Percentiles rank a stretch among this genome's conserved stretches.
Evolutionary conservation across 495 filamentous ascomycete species (phyloP).

Genomic region (Tetracladium setigerum): DNA sequence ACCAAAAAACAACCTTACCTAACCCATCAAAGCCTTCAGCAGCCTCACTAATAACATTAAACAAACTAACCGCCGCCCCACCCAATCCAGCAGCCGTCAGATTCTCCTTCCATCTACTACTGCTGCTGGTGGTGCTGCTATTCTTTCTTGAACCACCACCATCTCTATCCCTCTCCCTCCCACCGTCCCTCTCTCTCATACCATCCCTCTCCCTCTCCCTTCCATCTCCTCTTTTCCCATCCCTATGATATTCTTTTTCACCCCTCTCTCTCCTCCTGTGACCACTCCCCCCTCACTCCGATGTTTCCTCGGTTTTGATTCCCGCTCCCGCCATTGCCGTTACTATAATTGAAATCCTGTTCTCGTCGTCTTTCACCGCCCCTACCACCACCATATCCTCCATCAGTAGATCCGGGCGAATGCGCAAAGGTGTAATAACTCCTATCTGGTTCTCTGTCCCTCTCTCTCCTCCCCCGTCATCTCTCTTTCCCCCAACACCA

Average conservation of each 20-base stretch:
- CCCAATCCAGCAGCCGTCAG: slow-evolving; percentile 40
- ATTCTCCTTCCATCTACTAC: slow-evolving; percentile 27
- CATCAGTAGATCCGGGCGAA: no score
- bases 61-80: slow-evolving; percentile 40
- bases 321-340: no score
- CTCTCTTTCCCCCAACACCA: not conserved
- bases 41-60: slow-evolving; percentile 44
- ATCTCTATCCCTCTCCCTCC: slow-evolving; percentile 1
- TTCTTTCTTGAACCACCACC: not conserved
- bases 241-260: slow-evolving; percentile 8
- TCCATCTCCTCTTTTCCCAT: slow-evolving; percentile 3
- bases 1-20: no score
- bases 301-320: not conserved
- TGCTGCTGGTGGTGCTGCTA: not conserved
- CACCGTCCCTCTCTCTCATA: not conserved
- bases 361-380: not conserved
- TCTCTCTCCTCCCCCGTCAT: not conserved
- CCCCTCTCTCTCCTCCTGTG: not conserved
- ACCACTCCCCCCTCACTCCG: not conserved
- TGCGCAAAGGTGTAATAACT: not conserved
- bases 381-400: no score
- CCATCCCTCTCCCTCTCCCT: slow-evolving; percentile 1
- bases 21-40: slow-evolving; percentile 26
- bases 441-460: slow-evolving; percentile 7
- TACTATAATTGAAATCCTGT: not conserved